Conservation (phyloP, 129 eudicot species). For the Centella asiatica region DNA sequence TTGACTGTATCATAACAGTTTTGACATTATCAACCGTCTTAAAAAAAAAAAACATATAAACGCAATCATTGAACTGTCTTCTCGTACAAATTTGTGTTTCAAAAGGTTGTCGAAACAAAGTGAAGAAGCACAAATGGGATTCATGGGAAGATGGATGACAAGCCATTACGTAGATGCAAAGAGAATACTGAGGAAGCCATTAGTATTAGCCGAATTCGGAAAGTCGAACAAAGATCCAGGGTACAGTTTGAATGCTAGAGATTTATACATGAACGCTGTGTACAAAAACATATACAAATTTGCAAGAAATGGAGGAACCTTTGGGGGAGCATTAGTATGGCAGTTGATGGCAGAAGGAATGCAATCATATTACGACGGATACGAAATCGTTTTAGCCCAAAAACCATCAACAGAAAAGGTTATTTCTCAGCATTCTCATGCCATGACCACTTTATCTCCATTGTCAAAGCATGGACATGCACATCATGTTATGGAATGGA, state of each 20-base stretch:
- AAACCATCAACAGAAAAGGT: conserved; percentile 35
- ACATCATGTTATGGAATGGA: no score
- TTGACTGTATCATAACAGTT: no score
- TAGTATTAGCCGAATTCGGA: conserved; percentile 55
- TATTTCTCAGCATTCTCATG: conserved; percentile 51
- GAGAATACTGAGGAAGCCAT: conserved; percentile 43
- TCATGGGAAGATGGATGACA: conserved; percentile 60
- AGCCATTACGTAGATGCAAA: conserved; percentile 52
- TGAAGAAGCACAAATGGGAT: conserved; percentile 45
- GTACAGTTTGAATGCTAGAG: conserved; percentile 28
- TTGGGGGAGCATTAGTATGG: conserved; percentile 72
- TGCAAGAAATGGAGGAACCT: conserved; percentile 48
- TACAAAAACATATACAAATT: conserved; percentile 39
- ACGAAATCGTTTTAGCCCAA: conserved; percentile 36
- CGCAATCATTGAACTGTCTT: no score
- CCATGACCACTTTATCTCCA: conserved; percentile 35
- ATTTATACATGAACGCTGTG: conserved; percentile 30
- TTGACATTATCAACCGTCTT: no score
- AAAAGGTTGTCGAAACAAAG: conserved; percentile 44
- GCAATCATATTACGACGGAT: conserved; percentile 52
- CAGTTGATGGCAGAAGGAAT: conserved; percentile 58
- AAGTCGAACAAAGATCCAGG: conserved; percentile 54
- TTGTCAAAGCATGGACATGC: no score
- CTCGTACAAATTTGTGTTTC: background rate
- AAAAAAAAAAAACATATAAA: no score